A percentile compares a stretch with the other conserved stretches of the same genome.
Evolutionary conservation across 2,329 filamentous ascomycete genomes (phyloP).

Genomic region (Fusarium sp.): DNA sequence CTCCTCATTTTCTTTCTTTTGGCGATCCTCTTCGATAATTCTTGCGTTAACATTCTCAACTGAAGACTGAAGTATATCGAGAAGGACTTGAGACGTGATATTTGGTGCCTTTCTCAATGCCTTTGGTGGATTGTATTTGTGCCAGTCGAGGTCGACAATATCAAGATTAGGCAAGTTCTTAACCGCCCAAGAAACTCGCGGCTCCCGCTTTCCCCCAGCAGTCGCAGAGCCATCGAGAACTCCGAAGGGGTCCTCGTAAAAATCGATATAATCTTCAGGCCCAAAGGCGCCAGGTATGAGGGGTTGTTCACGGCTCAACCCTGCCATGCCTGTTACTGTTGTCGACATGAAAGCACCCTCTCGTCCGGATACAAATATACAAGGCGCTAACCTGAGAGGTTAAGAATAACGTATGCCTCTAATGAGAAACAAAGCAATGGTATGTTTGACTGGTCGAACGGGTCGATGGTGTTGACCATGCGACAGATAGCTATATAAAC

Average conservation of each 20-base stretch:
- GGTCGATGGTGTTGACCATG: constrained; percentile 11
- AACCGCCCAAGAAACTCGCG: constrained; percentile 33
- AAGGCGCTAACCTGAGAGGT: neutral
- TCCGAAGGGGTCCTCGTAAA: constrained; percentile 47
- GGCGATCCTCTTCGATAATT: constrained; percentile 48
- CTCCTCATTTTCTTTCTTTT: constrained; percentile 47
- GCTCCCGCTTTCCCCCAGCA: constrained; percentile 37
- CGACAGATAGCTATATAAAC: constrained; percentile 25
- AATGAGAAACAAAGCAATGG: neutral
- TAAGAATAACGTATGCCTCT: neutral
- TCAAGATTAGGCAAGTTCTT: constrained; percentile 44
- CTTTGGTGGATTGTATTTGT: constrained; percentile 59
- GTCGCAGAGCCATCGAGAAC: constrained; percentile 42
- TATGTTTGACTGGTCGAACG: constrained; percentile 4
- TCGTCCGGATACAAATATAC: neutral
- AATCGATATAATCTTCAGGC: constrained; percentile 48
- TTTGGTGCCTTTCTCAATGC: constrained; percentile 55
- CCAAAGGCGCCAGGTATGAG: constrained; percentile 48
- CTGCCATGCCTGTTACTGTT: constrained; percentile 10
- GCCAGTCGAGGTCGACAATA: constrained; percentile 56
- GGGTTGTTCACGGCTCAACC: constrained; percentile 26
- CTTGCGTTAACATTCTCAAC: constrained; percentile 58
- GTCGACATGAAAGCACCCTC: neutral
- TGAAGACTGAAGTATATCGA: constrained; percentile 57
- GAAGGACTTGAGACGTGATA: constrained; percentile 55